These are phyloP conservation scores for Actinomortierella ambigua DNA, from an alignment of 371 early-diverging fungal genomes.

Conservation along the genomic window DNA sequence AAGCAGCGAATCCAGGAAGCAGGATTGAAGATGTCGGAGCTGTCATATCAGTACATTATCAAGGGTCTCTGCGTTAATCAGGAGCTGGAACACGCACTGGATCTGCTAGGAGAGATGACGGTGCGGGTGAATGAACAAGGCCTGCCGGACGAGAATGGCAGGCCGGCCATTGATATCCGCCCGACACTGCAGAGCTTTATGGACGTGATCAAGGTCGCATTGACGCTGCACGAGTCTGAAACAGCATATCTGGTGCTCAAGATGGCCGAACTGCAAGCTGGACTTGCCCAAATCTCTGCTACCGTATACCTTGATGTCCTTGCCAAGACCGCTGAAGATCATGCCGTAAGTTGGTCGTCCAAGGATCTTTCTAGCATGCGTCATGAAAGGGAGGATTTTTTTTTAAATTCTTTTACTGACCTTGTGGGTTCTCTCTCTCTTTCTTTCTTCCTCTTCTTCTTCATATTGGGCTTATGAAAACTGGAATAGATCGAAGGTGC, in stretches of 20 bases:
- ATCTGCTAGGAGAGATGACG: conserved; percentile 51
- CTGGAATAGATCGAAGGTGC: conserved; percentile 55
- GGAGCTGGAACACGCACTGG: conserved; percentile 53
- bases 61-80: conserved; percentile 48
- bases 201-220: conserved; percentile 49
- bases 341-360: conserved; percentile 46
- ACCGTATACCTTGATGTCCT: conserved; percentile 54
- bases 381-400: not conserved
- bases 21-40: conserved; percentile 33
- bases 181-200: conserved; percentile 49
- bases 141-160: conserved; percentile 35
- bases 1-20: conserved; percentile 47
- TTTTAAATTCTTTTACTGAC: not conserved
- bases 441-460: not conserved
- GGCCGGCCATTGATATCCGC: conserved; percentile 32
- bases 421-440: not conserved
- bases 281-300: conserved; percentile 50
- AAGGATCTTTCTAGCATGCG: not conserved
- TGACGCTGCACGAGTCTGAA: conserved; percentile 44
- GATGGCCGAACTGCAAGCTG: conserved; percentile 52
- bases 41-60: conserved; percentile 52
- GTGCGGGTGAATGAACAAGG: conserved; percentile 49
- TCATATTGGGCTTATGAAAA: conserved; percentile 1
- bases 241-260: conserved; percentile 54
- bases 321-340: conserved; percentile 50